These are phyloP conservation scores for Gypsophila paniculata DNA, from an alignment of 179 eudicot species.

Conservation along the genomic window DNA sequence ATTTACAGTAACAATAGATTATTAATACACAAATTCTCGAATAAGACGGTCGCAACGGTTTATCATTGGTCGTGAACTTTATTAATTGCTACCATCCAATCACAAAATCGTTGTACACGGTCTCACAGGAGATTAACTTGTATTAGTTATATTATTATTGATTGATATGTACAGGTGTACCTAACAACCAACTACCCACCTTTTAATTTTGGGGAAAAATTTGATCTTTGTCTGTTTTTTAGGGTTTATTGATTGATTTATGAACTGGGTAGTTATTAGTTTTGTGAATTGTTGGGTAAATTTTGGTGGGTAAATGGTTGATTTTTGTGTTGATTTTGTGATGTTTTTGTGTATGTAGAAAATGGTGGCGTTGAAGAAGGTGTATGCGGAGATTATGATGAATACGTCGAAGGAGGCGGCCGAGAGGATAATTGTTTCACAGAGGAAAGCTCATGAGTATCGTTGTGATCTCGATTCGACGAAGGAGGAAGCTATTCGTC, in stretches of 20 bases:
- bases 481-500: conserved; percentile 64
- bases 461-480: conserved; percentile 48
- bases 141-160: too few species aligned
- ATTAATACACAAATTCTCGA: too few species aligned
- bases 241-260: not conserved
- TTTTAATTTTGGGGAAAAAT: not conserved
- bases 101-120: too few species aligned
- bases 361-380: conserved; percentile 66
- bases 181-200: conserved; percentile 7
- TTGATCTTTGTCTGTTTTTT: conserved; percentile 3
- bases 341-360: conserved; percentile 35
- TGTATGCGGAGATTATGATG: conserved; percentile 75
- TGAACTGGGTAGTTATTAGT: not conserved
- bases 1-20: not conserved
- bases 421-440: conserved; percentile 59
- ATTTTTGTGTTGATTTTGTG: not conserved
- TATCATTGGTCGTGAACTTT: too few species aligned
- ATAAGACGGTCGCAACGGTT: too few species aligned
- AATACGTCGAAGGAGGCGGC: conserved; percentile 80
- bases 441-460: conserved; percentile 46
- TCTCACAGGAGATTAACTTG: too few species aligned
- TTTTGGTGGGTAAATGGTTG: not conserved
- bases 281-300: not conserved
- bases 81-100: too few species aligned
- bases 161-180: not conserved